Percentiles rank a stretch among this genome's conserved stretches.
Conservation (phyloP, 257 asterid species). For the Sherardia arvensis region DNA sequence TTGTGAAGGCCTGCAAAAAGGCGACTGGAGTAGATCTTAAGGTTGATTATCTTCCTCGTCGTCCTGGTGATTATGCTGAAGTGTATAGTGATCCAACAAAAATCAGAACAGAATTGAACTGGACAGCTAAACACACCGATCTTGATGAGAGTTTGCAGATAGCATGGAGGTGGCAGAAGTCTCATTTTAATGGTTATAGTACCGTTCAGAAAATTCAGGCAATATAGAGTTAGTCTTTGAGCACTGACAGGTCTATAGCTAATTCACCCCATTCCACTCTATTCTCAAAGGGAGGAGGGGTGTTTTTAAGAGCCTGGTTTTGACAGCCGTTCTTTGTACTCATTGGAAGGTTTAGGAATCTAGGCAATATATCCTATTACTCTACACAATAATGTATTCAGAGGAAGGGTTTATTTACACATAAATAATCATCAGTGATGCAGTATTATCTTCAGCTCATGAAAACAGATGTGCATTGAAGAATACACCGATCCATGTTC, state of each 20-base stretch:
- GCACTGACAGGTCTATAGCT: slow-evolving; percentile 11
- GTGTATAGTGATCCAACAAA: slow-evolving; percentile 78
- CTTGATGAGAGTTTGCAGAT: slow-evolving; percentile 60
- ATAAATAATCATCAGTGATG: slow-evolving; percentile 17
- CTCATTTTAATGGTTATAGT: slow-evolving; percentile 58
- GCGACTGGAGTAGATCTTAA: slow-evolving; percentile 77
- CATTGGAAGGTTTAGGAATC: slow-evolving; percentile 18
- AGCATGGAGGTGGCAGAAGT: slow-evolving; percentile 98
- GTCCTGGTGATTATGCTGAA: slow-evolving; percentile 96
- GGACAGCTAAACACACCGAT: slow-evolving; percentile 72
- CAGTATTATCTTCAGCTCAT: background rate
- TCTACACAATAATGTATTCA: slow-evolving; percentile 1
- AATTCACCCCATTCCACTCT: slow-evolving; percentile 2
- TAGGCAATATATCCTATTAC: slow-evolving; percentile 7
- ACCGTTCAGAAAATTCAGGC: slow-evolving; percentile 15
- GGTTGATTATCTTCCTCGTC: slow-evolving; percentile 74
- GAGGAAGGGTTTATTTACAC: slow-evolving; percentile 17
- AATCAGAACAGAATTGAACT: slow-evolving; percentile 61
- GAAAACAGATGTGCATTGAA: background rate
- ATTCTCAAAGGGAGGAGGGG: slow-evolving; percentile 19
- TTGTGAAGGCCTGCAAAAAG: slow-evolving; percentile 88
- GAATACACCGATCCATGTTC: too few relatives aligned
- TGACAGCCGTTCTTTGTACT: slow-evolving; percentile 26
- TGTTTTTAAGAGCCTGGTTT: slow-evolving; percentile 1
- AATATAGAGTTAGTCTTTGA: slow-evolving; percentile 20